These are phyloP conservation scores for Ascochyta lentis DNA, from an alignment of 2,329 filamentous ascomycete species.

Conservation along the genomic window DNA sequence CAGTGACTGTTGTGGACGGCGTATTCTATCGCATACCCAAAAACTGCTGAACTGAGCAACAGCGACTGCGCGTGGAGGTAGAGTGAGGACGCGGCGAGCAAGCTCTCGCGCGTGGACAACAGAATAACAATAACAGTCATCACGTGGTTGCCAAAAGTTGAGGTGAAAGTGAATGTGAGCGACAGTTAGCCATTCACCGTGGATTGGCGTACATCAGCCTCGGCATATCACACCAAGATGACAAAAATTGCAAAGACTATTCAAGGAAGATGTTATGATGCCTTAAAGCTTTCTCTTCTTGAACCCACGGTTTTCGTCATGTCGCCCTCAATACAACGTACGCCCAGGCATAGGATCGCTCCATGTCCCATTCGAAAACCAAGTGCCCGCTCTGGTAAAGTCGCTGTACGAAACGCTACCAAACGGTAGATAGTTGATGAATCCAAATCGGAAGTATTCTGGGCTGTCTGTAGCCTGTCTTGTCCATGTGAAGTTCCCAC, in stretches of 20 bases:
- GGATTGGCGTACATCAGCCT: background rate
- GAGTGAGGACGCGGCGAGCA: background rate
- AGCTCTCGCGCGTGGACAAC: background rate
- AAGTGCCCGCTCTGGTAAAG: constrained; percentile 43
- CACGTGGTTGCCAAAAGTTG: constrained; percentile 6
- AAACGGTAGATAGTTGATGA: constrained; percentile 41
- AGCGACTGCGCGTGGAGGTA: background rate
- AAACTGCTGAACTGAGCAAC: background rate
- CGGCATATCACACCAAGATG: background rate
- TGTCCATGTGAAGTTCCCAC: constrained; percentile 64
- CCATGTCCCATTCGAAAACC: constrained; percentile 43
- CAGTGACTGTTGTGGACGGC: background rate
- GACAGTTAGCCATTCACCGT: background rate
- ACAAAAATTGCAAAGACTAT: background rate
- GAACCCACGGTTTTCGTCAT: background rate
- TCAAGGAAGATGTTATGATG: background rate
- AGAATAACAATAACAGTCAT: background rate
- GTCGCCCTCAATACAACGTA: constrained; percentile 6
- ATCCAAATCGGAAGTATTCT: constrained; percentile 48
- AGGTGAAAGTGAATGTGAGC: constrained; percentile 9
- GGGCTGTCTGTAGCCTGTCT: constrained; percentile 49
- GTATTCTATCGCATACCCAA: background rate
- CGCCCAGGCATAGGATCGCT: constrained; percentile 16
- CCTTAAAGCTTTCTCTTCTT: background rate
- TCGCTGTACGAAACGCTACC: constrained; percentile 40